Evolutionary conservation across 306 rosid genomes (phyloP), one percentile per base, ranked within the genome.

Genomic region (Prunus salicina): DNA sequence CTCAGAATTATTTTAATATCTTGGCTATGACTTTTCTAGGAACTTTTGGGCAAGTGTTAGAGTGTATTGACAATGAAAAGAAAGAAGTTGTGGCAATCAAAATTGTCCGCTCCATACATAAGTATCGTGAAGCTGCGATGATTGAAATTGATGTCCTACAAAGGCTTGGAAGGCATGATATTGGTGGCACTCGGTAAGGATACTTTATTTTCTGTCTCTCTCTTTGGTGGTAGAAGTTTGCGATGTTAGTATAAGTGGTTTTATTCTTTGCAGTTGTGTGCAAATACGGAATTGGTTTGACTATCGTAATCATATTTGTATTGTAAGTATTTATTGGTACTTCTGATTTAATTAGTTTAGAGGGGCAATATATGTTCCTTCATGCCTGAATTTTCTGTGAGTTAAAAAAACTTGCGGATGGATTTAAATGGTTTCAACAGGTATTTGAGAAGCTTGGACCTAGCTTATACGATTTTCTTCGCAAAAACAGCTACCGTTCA

Each of bases 361-460:
- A 78, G 76, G 93, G 86, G 64, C 71, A 80, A 72, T 87, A 69
- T 73, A 58, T 71, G 75, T 71, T 87, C 84, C 88, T 80, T 85
- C 86, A 81, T 89, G 84, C 86, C 89, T 91, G 85, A 84, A 85
- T 86, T 80, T 85, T 84, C 91, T 86, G 89, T 84, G 87, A 88
- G 93, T 89, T 85, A 85, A 85, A 79, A 85, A 61, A 78, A 88
- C 91, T 84, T 89, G 91, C 85, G 90, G 97, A 89, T 92, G 88
- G 78, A 87, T 87, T 91, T 85, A 88, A 92, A 88, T 91, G 95
- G 87, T 91, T 87, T 82, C 64, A 86, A 88, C 90, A 92, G 91
- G 97, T 92, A 75, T 89, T 89, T 92, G 97, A 92, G 93, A 89
- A 82, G 95, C 93, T 92, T 92, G 96, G 96, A 82, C 93, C 93